These are phyloP conservation scores for Dalechampia spathulata DNA, from an alignment of 441 rosid species.

Conservation along the genomic window DNA sequence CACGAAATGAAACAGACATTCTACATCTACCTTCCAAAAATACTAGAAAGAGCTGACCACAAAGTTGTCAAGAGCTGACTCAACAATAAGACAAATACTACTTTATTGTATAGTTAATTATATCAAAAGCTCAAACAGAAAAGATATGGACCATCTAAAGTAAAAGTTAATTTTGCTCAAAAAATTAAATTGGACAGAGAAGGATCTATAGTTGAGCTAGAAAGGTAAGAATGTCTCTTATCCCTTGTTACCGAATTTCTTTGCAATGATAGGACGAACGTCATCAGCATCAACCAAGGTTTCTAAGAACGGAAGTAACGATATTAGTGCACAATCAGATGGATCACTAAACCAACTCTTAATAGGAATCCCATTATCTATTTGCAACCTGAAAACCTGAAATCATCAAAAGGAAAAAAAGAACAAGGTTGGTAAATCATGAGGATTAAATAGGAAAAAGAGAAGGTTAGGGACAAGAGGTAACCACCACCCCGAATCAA, in stretches of 20 bases:
- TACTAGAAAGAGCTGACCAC: conserved; percentile 25
- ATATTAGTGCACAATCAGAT: conserved; percentile 68
- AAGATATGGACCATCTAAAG: conserved; percentile 33
- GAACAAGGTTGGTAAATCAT: conserved; percentile 9
- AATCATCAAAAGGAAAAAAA: conserved; percentile 25
- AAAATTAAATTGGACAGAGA: conserved; percentile 9
- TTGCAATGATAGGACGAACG: conserved; percentile 89
- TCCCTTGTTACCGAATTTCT: conserved; percentile 90
- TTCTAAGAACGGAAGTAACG: conserved; percentile 90
- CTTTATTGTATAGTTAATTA: conserved; percentile 46
- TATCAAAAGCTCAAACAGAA: conserved; percentile 29
- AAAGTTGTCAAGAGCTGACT: conserved; percentile 32
- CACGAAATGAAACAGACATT: conserved; percentile 28
- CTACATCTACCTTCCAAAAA: conserved; percentile 35
- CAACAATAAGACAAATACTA: conserved; percentile 25
- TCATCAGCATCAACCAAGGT: conserved; percentile 83
- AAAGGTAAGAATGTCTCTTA: conserved; percentile 44
- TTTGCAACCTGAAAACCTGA: conserved; percentile 95
- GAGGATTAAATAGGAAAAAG: conserved; percentile 9
- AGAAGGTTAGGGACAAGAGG: not conserved
- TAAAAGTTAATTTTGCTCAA: conserved; percentile 35
- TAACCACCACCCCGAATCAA: not conserved
- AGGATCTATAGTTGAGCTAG: conserved; percentile 48
- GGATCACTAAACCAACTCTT: conserved; percentile 98
- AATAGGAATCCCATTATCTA: conserved; percentile 93